A percentile compares a stretch with the other conserved stretches of the same genome.
Evolutionary conservation across 73 alveolate genomes (phyloP).

Genomic region (Stentor roeselii): DNA sequence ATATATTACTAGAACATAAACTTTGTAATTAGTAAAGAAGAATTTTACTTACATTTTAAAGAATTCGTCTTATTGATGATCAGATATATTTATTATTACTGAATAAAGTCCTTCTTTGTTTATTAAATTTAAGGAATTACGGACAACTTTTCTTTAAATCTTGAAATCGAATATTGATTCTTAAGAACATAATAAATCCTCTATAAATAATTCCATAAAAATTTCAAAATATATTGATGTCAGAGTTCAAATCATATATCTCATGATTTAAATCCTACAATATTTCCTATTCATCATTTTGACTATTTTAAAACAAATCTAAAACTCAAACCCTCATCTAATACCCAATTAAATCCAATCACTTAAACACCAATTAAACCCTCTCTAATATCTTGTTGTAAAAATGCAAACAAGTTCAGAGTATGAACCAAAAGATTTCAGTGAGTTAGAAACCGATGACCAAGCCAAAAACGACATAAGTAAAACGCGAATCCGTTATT

Average conservation of each 20-base stretch:
- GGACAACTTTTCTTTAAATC: too few relatives aligned
- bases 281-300: not conserved
- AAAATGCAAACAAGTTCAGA: not conserved
- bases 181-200: not conserved
- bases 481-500: not conserved
- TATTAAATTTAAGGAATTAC: too few relatives aligned
- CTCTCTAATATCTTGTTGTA: not conserved
- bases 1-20: too few relatives aligned
- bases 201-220: not conserved
- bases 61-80: too few relatives aligned
- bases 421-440: not conserved
- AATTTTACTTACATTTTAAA: too few relatives aligned
- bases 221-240: too few relatives aligned
- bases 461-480: not conserved
- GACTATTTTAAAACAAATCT: not conserved
- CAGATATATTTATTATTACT: too few relatives aligned
- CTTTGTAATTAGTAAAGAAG: too few relatives aligned
- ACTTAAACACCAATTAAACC: not conserved
- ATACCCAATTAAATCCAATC: too few relatives aligned
- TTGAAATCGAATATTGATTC: too few relatives aligned
- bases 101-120: too few relatives aligned
- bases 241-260: not conserved
- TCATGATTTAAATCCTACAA: not conserved
- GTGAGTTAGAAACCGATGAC: not conserved
- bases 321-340: not conserved